Conservation (phyloP, 2,329 filamentous ascomycete species). For the Fusarium pseudocircinatum region DNA sequence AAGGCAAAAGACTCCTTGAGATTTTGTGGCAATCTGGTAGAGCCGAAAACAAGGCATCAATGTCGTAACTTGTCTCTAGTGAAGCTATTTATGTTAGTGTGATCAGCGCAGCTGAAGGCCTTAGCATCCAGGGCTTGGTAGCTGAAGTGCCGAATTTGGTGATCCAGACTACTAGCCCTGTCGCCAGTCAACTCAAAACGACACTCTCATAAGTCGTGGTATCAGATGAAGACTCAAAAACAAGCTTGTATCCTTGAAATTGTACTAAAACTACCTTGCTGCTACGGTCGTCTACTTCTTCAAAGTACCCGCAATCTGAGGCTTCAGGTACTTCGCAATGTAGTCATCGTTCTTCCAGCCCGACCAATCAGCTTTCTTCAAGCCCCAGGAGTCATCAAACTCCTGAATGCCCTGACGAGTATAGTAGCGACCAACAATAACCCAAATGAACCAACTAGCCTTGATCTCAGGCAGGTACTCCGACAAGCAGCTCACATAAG, state of each 20-base stretch:
- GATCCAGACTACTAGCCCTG: too few species aligned
- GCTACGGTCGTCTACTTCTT: not conserved
- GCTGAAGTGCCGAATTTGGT: too few species aligned
- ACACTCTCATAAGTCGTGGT: too few species aligned
- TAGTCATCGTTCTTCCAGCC: slow-evolving; percentile 58
- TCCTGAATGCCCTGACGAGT: slow-evolving; percentile 62
- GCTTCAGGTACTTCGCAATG: slow-evolving; percentile 44
- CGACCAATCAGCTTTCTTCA: slow-evolving; percentile 64
- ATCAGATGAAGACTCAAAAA: fast-evolving
- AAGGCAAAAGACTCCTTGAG: not conserved
- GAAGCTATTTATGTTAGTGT: not conserved
- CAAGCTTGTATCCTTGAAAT: not conserved
- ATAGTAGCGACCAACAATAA: slow-evolving; percentile 67
- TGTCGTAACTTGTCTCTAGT: not conserved
- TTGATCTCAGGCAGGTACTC: slow-evolving; percentile 58
- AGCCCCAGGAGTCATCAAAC: slow-evolving; percentile 66
- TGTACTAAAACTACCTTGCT: fast-evolving
- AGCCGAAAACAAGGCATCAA: not conserved
- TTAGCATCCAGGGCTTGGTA: not conserved
- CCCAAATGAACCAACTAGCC: slow-evolving; percentile 68
- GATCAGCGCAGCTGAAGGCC: too few species aligned
- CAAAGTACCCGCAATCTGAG: slow-evolving; percentile 13
- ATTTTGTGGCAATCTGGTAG: not conserved
- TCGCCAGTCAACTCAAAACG: too few species aligned
- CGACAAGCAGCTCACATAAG: slow-evolving; percentile 63